Evolutionary conservation across 164 flowering plant genomes (phyloP).

Genomic region (Macadamia integrifolia): DNA sequence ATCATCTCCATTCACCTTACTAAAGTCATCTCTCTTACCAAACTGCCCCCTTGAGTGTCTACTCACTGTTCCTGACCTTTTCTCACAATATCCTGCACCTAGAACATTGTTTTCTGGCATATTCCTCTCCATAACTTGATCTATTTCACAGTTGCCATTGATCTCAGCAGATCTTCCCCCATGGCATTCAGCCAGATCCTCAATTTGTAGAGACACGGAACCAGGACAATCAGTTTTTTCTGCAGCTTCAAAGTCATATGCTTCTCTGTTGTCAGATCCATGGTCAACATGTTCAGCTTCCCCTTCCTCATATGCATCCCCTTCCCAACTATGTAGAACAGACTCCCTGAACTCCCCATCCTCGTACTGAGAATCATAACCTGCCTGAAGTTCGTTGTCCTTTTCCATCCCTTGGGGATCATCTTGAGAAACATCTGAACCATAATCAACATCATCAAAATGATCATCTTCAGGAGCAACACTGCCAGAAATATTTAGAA

Average conservation of each 20-base stretch:
- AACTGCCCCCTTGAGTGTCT: slow-evolving; percentile 1
- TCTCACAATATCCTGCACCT: slow-evolving; percentile 9
- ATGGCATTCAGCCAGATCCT: slow-evolving; percentile 19
- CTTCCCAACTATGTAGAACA: slow-evolving; percentile 38
- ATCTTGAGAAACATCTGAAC: slow-evolving; percentile 32
- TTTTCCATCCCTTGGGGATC: slow-evolving; percentile 18
- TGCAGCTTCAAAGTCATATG: slow-evolving; percentile 19
- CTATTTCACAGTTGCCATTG: slow-evolving; percentile 13
- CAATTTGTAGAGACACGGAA: slow-evolving; percentile 19
- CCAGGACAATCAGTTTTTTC: slow-evolving; percentile 16
- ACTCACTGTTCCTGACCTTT: slow-evolving; percentile 6
- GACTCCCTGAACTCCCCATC: slow-evolving; percentile 76
- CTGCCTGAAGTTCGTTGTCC: slow-evolving; percentile 28
- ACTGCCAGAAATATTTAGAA: slow-evolving; percentile 10
- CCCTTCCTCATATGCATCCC: slow-evolving; percentile 33
- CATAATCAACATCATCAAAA: slow-evolving; percentile 21
- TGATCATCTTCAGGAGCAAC: slow-evolving; percentile 11
- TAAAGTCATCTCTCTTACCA: slow-evolving; percentile 10
- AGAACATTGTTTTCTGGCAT: slow-evolving; percentile 2
- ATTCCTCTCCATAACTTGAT: slow-evolving; percentile 8
- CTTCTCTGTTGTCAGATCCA: slow-evolving; percentile 41
- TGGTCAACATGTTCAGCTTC: slow-evolving; percentile 59
- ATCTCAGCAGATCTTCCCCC: slow-evolving; percentile 14
- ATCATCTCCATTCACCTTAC: slow-evolving; percentile 4
- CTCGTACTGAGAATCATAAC: slow-evolving; percentile 65